phyloP scores from a whole-genome alignment of 768 basidiomycete species.

The Solioccasus polychromus region DNA sequence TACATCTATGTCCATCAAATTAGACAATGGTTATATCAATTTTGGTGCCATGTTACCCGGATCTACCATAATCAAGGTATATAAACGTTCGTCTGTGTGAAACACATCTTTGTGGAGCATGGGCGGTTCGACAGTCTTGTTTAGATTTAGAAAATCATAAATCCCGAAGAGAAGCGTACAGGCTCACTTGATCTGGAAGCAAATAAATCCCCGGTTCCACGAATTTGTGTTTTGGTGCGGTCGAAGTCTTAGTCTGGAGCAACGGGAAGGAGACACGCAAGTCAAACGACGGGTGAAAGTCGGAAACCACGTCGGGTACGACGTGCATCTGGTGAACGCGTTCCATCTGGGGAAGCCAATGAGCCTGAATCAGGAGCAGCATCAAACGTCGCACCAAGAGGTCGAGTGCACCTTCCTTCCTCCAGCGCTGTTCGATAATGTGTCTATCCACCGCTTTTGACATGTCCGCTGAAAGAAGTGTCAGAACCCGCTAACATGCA shows the following conservation, averaged over 20 bases:
- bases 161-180: background rate
- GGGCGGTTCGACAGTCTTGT: slow-evolving; percentile 64
- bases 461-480: slow-evolving; percentile 53
- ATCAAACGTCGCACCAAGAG: slow-evolving; percentile 51
- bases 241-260: slow-evolving; percentile 19
- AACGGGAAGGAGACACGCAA: slow-evolving; percentile 61
- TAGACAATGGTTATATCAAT: slow-evolving; percentile 2
- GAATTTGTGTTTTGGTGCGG: slow-evolving; percentile 28
- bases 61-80: slow-evolving; percentile 89
- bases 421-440: slow-evolving; percentile 81
- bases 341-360: slow-evolving; percentile 65
- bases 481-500: background rate
- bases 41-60: slow-evolving; percentile 53
- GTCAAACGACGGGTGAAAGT: slow-evolving; percentile 70
- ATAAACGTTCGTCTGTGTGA: slow-evolving; percentile 75
- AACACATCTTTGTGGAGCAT: slow-evolving; percentile 71
- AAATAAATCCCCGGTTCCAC: slow-evolving; percentile 75
- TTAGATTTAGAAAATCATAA: slow-evolving; percentile 1
- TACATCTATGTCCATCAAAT: slow-evolving; percentile 56
- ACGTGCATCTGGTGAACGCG: slow-evolving; percentile 89
- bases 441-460: slow-evolving; percentile 70
- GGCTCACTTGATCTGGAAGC: slow-evolving; percentile 60
- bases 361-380: background rate
- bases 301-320: slow-evolving; percentile 80
- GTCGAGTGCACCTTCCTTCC: slow-evolving; percentile 80